Evolutionary conservation across 2,329 filamentous ascomycete species (phyloP), one percentile per base, ranked within the genome.

Genomic region (Curvularia sp.): DNA sequence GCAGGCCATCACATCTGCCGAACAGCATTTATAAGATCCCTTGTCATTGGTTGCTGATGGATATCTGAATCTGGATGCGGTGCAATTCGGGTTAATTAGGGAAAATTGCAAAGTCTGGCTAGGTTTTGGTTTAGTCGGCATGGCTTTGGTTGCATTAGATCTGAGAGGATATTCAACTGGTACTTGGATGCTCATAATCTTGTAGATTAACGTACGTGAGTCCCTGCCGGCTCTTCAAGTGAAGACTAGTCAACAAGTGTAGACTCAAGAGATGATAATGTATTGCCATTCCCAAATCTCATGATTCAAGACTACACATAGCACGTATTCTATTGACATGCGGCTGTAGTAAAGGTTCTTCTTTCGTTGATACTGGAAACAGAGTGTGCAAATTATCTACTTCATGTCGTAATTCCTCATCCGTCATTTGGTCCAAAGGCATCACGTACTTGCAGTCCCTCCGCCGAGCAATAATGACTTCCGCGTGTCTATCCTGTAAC

Each of bases 401-500:
- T 22, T 60, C 57, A 6, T 13, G 15, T 22, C 38, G 48, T 13
- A 61, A 18, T 5, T 43, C 48, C 2, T 43, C 52, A 28, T 61
- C 43, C 4, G 18, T 52, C 28, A 55, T 44, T 18, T 49, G n/a
- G 3, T 24, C 28, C 10, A 58, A 3, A 12, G 51, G 39, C 7
- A 20, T 33, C 26, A 58, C 51, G 4, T 53, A 52, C 31, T 47
- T 26, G 33, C 58, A 58, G 1, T 58, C 30, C 5, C 38, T 33
- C 1, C 55, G 55, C 26, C 58, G 30, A 41, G 58, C 55, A 39
- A 54, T 18, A 18, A 61, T 13, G 28, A 61, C 26, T 8, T 61
- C 31, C 20, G 51, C 58, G 24, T 58, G 48, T 24, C 55, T 48
- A 13, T 47, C 48, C 58, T 61, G 35, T 3, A 30, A 10, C 24